A percentile compares a stretch with the other conserved stretches of the same genome.
These are phyloP conservation scores for Ceratocystis ficicola DNA, from an alignment of 2,329 filamentous ascomycete species.

Conservation along the genomic window DNA sequence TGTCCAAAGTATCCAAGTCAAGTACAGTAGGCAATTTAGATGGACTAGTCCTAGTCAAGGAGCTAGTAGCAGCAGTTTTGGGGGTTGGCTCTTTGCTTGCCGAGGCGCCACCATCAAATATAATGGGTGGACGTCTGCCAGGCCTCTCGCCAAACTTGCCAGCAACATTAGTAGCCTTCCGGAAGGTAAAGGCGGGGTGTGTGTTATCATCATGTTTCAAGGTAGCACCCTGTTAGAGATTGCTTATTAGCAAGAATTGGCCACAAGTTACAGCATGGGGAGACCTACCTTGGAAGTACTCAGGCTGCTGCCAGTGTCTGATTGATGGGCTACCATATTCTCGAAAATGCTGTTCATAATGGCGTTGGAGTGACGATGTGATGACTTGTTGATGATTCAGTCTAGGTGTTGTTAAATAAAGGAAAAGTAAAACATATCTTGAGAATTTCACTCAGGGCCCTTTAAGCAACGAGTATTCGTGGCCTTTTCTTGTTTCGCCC, in stretches of 20 bases:
- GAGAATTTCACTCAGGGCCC: background rate
- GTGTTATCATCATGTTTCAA: constrained; percentile 1
- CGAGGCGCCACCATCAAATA: background rate
- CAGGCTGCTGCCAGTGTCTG: background rate
- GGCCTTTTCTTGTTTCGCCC: background rate
- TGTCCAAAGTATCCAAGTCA: background rate
- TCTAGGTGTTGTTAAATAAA: background rate
- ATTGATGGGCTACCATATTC: constrained; percentile 11
- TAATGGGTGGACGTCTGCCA: constrained; percentile 2
- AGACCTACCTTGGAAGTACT: background rate
- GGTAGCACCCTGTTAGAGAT: background rate
- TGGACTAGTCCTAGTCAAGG: background rate
- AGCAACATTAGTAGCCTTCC: constrained; percentile 20
- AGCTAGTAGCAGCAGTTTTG: background rate
- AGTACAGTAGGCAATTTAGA: background rate
- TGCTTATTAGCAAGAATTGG: background rate
- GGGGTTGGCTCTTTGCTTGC: background rate
- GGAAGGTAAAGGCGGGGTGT: constrained; percentile 18
- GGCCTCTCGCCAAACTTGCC: constrained; percentile 18
- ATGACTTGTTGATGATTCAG: background rate
- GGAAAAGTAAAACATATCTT: background rate
- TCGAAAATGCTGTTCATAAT: constrained; percentile 10
- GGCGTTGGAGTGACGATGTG: background rate
- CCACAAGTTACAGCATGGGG: too few species aligned
- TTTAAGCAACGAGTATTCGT: background rate